These are phyloP conservation scores for Limnomonas spitsbergensis DNA, from an alignment of 139 green algal genomes.

Conservation along the genomic window DNA sequence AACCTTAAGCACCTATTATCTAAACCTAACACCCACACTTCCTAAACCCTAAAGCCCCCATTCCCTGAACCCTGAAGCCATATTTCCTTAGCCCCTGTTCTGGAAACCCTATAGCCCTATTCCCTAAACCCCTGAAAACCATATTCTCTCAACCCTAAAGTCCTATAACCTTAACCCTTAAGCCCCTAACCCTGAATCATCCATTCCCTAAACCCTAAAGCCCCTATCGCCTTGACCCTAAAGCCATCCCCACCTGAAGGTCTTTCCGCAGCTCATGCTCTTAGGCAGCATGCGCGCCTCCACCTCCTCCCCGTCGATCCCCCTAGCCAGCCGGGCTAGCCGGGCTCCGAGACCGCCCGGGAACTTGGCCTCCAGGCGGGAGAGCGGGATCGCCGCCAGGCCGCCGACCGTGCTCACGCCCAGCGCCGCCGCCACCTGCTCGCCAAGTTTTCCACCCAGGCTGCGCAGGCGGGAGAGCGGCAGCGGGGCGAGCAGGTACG, in stretches of 20 bases:
- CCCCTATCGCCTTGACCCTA: too few species aligned
- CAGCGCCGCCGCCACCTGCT: constrained; percentile 43
- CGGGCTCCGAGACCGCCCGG: constrained; percentile 45
- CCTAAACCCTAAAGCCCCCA: too few species aligned
- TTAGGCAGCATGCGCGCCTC: constrained; percentile 50
- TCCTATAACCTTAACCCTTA: too few species aligned
- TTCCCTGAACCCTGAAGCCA: too few species aligned
- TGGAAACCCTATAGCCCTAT: too few species aligned
- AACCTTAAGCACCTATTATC: too few species aligned
- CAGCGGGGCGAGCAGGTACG: constrained; percentile 58
- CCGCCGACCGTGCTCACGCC: constrained; percentile 61
- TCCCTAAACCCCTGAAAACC: too few species aligned
- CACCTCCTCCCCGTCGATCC: constrained; percentile 70
- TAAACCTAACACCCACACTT: too few species aligned
- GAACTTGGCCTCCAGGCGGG: constrained; percentile 46
- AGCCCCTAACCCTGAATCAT: too few species aligned
- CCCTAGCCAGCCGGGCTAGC: constrained; percentile 51
- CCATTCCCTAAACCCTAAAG: too few species aligned
- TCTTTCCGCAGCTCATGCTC: constrained; percentile 10
- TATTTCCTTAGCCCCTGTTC: too few species aligned
- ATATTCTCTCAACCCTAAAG: too few species aligned
- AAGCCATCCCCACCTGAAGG: not conserved
- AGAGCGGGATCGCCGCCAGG: constrained; percentile 54
- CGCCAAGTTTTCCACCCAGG: constrained; percentile 76
- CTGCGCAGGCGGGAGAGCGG: constrained; percentile 61